Evolutionary conservation across 2,329 filamentous ascomycete species (phyloP), one percentile per base, ranked within the genome.

Genomic region (Amylocarpus encephaloides): DNA sequence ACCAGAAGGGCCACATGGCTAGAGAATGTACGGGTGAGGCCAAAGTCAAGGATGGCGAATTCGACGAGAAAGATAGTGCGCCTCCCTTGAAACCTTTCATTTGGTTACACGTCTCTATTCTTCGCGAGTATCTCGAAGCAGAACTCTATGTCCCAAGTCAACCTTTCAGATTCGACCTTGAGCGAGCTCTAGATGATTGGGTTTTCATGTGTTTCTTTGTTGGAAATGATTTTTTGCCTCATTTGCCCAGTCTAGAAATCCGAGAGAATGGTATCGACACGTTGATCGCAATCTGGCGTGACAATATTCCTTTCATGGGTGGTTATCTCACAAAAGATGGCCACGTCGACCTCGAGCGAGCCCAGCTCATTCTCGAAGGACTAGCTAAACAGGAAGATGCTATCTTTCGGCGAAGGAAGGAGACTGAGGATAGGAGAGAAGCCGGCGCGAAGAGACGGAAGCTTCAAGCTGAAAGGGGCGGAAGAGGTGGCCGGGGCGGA

Each of bases 161-260:
- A 58, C 84, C 85, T 1, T 97, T 97, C 70, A 80, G 81, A 48
- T 97, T 95, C 69, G 90, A 98, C 66, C 76, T 98, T 40, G 93
- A 98, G 70, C 83, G 93, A 58, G 91, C 91, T 22, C 80, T 97
- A 52, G 93, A 97, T 68, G 92, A 97, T 66, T 97, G 92, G 93
- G 89, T 97, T 12, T 97, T 97, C 68, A 93, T 97, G 83, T 97
- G 92, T 71, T 97, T 94, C 72, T 97, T 97, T 67, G 92, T 97
- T 50, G 92, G 92, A 59, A 98, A 98, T 69, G 94, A 98, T 73
- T 98, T 98, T 72, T 73, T 98, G 59, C 93, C 93, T 45, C 93
- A 98, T 75, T 75, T 98, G 51, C 93, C 93, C n/a, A 95, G 92
- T 62, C 77, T 98, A 51, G 93, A 97, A 68, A 97, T 98, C 67